Conservation (phyloP, 495 filamentous ascomycete species). For the Darksidea phi region DNA sequence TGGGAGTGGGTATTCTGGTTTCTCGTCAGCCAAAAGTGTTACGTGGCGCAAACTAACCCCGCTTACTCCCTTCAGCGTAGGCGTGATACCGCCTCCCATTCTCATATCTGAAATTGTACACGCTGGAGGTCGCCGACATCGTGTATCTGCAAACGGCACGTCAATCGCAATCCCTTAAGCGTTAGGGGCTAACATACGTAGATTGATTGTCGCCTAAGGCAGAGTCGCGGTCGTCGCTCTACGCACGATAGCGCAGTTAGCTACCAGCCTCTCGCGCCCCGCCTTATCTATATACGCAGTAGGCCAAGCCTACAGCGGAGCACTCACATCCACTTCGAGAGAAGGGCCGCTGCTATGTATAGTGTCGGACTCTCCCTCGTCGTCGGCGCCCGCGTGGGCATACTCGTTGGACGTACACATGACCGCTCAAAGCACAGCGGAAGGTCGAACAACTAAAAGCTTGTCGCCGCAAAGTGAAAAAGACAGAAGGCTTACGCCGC, state of each 20-base stretch:
- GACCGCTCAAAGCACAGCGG: background rate
- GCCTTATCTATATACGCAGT: background rate
- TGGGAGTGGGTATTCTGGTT: slow-evolving; percentile 56
- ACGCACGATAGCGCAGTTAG: background rate
- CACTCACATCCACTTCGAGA: slow-evolving; percentile 29
- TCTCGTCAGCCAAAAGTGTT: slow-evolving; percentile 23
- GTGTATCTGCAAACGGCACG: slow-evolving; percentile 10
- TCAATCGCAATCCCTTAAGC: background rate
- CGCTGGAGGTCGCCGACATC: slow-evolving; percentile 25
- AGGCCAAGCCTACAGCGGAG: background rate
- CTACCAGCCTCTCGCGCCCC: background rate
- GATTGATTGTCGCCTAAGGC: slow-evolving; percentile 30
- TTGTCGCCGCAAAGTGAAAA: background rate
- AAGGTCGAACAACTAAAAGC: too few species aligned
- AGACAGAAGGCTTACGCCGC: too few species aligned
- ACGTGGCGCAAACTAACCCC: background rate
- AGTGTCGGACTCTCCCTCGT: background rate
- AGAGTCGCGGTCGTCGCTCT: slow-evolving; percentile 34
- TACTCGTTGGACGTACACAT: background rate
- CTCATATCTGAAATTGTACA: slow-evolving; percentile 41
- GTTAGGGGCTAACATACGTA: slow-evolving; percentile 7
- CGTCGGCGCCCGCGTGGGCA: background rate
- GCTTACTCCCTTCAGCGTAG: slow-evolving; percentile 57
- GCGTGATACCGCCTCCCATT: slow-evolving; percentile 58
- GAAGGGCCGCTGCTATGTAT: slow-evolving; percentile 20